These are phyloP conservation scores for Wickerhamomyces chambardii DNA, from an alignment of 805 yeast species.

Conservation along the genomic window DNA sequence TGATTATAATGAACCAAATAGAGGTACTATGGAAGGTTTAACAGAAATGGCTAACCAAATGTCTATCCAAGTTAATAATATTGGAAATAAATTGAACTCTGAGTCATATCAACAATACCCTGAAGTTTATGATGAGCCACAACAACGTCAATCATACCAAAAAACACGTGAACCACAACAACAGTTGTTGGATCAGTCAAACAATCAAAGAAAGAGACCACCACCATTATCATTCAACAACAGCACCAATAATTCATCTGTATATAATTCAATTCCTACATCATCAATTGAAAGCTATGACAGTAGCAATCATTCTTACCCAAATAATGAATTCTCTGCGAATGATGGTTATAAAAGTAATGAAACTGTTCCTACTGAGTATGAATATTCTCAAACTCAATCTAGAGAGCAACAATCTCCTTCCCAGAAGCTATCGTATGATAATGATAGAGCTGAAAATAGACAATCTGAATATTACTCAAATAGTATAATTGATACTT, in stretches of 20 bases:
- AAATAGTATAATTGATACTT: slow-evolving; percentile 16
- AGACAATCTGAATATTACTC: slow-evolving; percentile 5
- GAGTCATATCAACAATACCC: not conserved
- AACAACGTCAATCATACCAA: slow-evolving; percentile 14
- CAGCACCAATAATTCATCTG: no score
- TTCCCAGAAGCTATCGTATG: no score
- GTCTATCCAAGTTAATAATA: slow-evolving; percentile 16
- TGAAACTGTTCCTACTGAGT: not conserved
- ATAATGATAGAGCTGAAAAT: not conserved
- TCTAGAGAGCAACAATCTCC: no score
- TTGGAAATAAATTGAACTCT: slow-evolving; percentile 11
- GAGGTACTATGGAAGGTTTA: slow-evolving; percentile 19
- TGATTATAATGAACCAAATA: not conserved
- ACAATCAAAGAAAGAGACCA: slow-evolving; percentile 8
- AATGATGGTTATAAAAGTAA: not conserved
- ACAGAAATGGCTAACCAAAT: slow-evolving; percentile 26
- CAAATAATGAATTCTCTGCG: slow-evolving; percentile 1
- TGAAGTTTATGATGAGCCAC: slow-evolving; percentile 6
- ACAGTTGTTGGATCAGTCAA: no score
- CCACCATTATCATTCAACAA: slow-evolving; percentile 1
- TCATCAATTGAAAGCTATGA: not conserved
- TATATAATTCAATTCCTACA: slow-evolving; percentile 10
- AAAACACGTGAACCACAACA: no score
- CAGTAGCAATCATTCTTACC: not conserved
- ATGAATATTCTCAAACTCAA: no score